These are phyloP conservation scores for Debaryomyces singareniensis DNA, from an alignment of 1,139 yeast species.

Conservation along the genomic window DNA sequence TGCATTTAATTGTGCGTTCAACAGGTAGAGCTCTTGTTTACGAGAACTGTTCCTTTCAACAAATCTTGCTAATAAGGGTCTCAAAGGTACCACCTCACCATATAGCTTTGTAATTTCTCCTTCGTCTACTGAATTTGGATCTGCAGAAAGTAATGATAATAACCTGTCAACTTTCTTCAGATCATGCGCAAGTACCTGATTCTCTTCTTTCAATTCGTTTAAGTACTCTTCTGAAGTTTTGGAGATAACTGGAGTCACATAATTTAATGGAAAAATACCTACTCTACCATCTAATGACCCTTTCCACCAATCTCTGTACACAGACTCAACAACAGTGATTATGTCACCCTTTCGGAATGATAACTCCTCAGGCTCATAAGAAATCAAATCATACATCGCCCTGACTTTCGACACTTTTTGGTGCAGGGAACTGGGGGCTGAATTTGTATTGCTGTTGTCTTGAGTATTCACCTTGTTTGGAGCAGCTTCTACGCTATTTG, in stretches of 20 bases:
- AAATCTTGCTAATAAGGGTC: constrained; percentile 65
- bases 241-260: constrained; percentile 74
- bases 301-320: constrained; percentile 93
- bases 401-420: constrained; percentile 60
- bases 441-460: not conserved
- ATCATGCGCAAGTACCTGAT: constrained; percentile 21
- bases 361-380: constrained; percentile 66
- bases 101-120: constrained; percentile 51
- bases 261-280: constrained; percentile 93
- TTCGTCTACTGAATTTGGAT: constrained; percentile 22
- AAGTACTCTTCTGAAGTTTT: constrained; percentile 46
- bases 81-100: constrained; percentile 61
- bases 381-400: constrained; percentile 75
- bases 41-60: constrained; percentile 72
- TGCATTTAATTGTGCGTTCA: constrained; percentile 60
- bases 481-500: constrained; percentile 10
- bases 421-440: constrained; percentile 3
- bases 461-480: constrained; percentile 2
- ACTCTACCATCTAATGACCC: constrained; percentile 75
- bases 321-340: constrained; percentile 81
- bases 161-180: constrained; percentile 57
- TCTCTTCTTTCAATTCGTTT: constrained; percentile 26
- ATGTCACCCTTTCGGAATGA: constrained; percentile 70
- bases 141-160: constrained; percentile 50
- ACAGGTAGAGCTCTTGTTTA: constrained; percentile 66